Base-by-base conservation (phyloP, 495 filamentous ascomycete species). In the Mytilinidion resinicola region DNA sequence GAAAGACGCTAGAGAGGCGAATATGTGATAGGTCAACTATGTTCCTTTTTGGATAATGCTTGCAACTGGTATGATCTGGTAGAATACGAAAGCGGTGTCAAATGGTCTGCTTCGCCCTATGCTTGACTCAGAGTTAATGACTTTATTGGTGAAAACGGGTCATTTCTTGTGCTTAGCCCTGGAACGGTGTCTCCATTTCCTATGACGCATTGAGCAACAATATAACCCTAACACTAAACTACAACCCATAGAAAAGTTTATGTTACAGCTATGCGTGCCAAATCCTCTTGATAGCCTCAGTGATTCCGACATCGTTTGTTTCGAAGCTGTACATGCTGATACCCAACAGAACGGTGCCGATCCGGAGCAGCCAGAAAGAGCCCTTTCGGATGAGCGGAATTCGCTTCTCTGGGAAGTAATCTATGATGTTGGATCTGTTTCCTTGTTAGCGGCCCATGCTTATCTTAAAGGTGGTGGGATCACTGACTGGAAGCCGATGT, bases 251-350 rank as follows among this genome's bases (percentile, higher is more conserved):
- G 6, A 6, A 30, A 30, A 30, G 6, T 30, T 30, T 30, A 30
- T 30, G 25, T 49, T 33, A 49, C 47, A 47, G 17, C 60, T 65
- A 74, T 56, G 91, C 91, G 60, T 78, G 85, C 91, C 91, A 96
- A 63, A 95, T 77, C 62, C 87, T 81, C 80, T 86, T 89, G 59
- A 95, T 77, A 33, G 86, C 85, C 79, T 95, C 91, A 14, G 90
- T 96, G 56, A 98, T 68, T 53, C 93, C 93, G 39, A 98, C 90
- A 67, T 98, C 93, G 70, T 96, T 96, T n/a, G 93, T 98, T 84
- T 98, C 91, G 70, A 97, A 96, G 77, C 96, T 91, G 75, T 97
- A 98, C 56, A 96, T 79, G 49, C 91, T 92, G 63, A 95, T 77
- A 25, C 86, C 89, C 39, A 93, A 92, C 51, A 87, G 75, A 51